Evolutionary conservation across 2,329 filamentous ascomycete genomes (phyloP).

Genomic region (Xylaria sp.): DNA sequence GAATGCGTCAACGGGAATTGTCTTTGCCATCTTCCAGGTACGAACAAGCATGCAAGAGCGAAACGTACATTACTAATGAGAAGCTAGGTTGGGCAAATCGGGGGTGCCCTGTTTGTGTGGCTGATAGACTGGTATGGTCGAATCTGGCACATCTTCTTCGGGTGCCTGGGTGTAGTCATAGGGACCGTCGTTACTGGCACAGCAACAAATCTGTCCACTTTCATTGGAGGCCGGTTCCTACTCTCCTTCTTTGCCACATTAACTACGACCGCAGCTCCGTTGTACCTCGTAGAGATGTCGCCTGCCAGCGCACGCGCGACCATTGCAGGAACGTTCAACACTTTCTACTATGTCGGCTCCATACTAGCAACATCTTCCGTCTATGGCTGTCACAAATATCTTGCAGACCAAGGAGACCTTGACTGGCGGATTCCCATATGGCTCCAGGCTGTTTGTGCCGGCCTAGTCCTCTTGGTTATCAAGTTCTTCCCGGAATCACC

Average conservation of each 20-base stretch:
- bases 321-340: conserved; percentile 60
- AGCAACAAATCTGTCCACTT: conserved; percentile 49
- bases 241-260: conserved; percentile 62
- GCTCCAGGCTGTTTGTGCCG: conserved; percentile 44
- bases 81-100: conserved; percentile 49
- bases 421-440: conserved; percentile 45
- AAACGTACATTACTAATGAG: conserved; percentile 8
- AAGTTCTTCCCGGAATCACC: conserved; percentile 46
- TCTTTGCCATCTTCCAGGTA: conserved; percentile 51
- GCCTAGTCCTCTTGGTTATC: conserved; percentile 39
- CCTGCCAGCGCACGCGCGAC: conserved; percentile 64
- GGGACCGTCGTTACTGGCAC: conserved; percentile 57
- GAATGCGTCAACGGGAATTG: conserved; percentile 49
- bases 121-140: conserved; percentile 52
- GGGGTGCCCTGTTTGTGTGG: conserved; percentile 50
- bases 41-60: not conserved
- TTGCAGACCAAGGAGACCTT: conserved; percentile 35
- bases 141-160: conserved; percentile 50
- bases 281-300: conserved; percentile 65
- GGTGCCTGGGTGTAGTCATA: conserved; percentile 55
- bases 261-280: conserved; percentile 60
- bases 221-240: conserved; percentile 59
- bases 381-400: conserved; percentile 40
- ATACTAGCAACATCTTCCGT: conserved; percentile 42
- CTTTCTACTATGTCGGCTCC: conserved; percentile 48